phyloP scores from a whole-genome alignment of 306 rosid species.

The Prunus kanzakura region DNA sequence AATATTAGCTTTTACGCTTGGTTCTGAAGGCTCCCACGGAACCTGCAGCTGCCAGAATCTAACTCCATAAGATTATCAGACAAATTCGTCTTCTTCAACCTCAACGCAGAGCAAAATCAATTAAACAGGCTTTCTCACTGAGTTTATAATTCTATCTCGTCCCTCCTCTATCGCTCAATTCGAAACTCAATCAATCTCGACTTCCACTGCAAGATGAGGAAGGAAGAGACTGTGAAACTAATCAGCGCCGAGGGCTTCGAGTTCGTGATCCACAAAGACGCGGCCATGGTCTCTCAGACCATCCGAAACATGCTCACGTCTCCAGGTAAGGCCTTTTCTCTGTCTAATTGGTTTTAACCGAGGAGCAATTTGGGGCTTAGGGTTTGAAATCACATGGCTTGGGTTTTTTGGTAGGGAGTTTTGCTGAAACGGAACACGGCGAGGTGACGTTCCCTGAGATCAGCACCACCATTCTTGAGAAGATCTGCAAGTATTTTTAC shows the following conservation, averaged over 20 bases:
- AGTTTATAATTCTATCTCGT: not conserved
- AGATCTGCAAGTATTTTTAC: conserved; percentile 92
- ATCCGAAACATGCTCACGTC: conserved; percentile 97
- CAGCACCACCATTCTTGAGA: conserved; percentile 93
- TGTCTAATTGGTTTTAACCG: not conserved
- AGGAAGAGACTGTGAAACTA: conserved; percentile 77
- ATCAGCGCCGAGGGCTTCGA: conserved; percentile 93
- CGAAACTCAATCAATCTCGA: not conserved
- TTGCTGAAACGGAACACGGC: conserved; percentile 75
- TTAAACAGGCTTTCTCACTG: not conserved
- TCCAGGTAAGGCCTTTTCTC: conserved; percentile 50
- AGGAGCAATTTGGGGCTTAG: conserved; percentile 24
- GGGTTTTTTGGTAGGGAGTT: conserved; percentile 56
- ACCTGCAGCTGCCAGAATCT: not conserved
- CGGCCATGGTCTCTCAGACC: conserved; percentile 99
- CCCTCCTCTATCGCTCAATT: not conserved
- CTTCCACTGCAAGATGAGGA: conserved; percentile 45
- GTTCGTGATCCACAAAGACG: conserved; percentile 86
- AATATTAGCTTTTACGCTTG: not conserved
- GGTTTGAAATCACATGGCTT: not conserved
- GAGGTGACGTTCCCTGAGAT: conserved; percentile 96
- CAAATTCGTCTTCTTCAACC: not conserved
- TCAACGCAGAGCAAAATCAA: not conserved
- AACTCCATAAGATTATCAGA: not conserved
- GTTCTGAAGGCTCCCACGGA: not conserved